Percentiles rank a stretch among this genome's conserved stretches.
phyloP scores from a whole-genome alignment of 345 rosid genomes.

The Diplotaxis tenuifolia region DNA sequence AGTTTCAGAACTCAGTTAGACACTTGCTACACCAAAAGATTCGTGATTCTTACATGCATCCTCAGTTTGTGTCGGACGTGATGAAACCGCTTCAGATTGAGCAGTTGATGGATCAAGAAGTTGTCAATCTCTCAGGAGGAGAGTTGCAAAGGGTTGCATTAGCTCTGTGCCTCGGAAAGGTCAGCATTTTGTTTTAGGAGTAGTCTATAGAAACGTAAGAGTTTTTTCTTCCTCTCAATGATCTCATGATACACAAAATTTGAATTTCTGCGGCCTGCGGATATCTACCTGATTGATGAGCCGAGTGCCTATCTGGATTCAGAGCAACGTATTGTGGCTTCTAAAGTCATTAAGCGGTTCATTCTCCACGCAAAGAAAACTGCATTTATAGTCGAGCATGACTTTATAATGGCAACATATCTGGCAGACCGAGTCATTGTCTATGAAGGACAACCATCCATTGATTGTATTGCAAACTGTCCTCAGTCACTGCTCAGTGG shows the following conservation, averaged over 20 bases:
- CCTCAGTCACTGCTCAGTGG: conserved; percentile 96
- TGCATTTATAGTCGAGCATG: conserved; percentile 96
- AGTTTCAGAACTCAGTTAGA: conserved; percentile 71
- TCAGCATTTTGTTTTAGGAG: conserved; percentile 21
- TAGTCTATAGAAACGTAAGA: background rate
- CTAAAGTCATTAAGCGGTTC: conserved; percentile 96
- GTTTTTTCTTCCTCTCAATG: background rate
- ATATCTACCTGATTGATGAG: conserved; percentile 95
- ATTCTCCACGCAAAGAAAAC: conserved; percentile 98
- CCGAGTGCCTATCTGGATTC: conserved; percentile 99
- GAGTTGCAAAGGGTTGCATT: conserved; percentile 98
- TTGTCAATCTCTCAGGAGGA: conserved; percentile 94
- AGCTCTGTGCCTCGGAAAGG: conserved; percentile 96
- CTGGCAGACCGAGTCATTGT: conserved; percentile 94
- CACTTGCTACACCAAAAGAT: conserved; percentile 81
- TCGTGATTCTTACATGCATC: conserved; percentile 89
- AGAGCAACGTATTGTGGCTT: conserved; percentile 98
- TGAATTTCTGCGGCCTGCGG: conserved; percentile 76
- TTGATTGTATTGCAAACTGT: conserved; percentile 82
- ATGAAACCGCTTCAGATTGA: conserved; percentile 99
- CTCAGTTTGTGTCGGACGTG: conserved; percentile 95
- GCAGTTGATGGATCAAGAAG: conserved; percentile 96
- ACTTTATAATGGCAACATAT: conserved; percentile 96
- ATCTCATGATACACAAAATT: conserved; percentile 22
- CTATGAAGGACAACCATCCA: conserved; percentile 84